Conservation (phyloP, 1,284 basidiomycete species). For the Ganoderma lucidum region DNA sequence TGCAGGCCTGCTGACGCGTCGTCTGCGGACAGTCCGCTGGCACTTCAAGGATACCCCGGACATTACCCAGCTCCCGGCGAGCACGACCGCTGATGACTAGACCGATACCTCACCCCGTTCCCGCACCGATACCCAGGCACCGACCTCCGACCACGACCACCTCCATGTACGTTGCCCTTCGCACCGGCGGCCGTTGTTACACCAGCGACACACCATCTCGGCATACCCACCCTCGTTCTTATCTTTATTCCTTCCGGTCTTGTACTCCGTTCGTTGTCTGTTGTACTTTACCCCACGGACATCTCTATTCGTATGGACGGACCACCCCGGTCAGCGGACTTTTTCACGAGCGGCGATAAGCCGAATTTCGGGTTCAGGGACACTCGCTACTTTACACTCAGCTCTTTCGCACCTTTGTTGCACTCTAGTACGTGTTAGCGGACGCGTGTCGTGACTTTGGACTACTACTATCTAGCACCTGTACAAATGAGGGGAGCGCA, state of each 20-base stretch:
- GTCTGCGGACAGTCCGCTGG: constrained; percentile 31
- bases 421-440: neutral
- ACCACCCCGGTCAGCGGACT: neutral
- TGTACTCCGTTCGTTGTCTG: constrained; percentile 13
- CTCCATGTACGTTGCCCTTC: constrained; percentile 2
- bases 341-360: neutral
- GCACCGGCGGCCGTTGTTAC: constrained; percentile 12
- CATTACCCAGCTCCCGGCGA: constrained; percentile 31
- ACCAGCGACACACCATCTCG: constrained; percentile 1
- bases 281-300: neutral
- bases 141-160: neutral
- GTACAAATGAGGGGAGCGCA: neutral
- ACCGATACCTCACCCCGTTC: neutral
- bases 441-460: constrained; percentile 7
- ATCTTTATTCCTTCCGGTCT: constrained; percentile 17
- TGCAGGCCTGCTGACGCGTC: neutral
- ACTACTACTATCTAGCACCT: neutral
- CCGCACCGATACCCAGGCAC: neutral
- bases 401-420: constrained; percentile 5
- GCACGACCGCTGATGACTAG: constrained; percentile 27
- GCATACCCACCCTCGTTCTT: constrained; percentile 15
- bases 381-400: neutral
- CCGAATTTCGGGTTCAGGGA: neutral
- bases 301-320: neutral
- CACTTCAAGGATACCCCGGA: constrained; percentile 36